phyloP scores from a whole-genome alignment of 169 alveolate species.

The Eimeria falciformis region DNA sequence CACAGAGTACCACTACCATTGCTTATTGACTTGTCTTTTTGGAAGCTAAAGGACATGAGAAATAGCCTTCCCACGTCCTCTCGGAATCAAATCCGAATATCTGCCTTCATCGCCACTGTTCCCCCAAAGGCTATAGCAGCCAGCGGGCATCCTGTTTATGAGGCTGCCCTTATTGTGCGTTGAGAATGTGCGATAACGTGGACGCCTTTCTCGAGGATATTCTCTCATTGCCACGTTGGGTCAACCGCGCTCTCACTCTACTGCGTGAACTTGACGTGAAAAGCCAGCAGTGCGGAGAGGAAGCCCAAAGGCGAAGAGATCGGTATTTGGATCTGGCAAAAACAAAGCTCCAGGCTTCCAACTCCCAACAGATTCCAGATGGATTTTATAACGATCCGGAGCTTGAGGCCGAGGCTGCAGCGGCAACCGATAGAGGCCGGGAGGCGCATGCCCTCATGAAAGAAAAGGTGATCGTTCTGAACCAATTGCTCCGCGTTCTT shows the following conservation, averaged over 20 bases:
- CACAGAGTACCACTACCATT: too few relatives aligned
- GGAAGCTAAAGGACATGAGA: too few relatives aligned
- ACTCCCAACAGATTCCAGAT: neutral
- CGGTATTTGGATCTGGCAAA: neutral
- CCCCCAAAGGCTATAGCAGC: too few relatives aligned
- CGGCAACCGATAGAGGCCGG: neutral
- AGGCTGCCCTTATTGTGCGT: too few relatives aligned
- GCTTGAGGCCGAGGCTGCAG: slow-evolving; percentile 31
- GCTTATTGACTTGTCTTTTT: too few relatives aligned
- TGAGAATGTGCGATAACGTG: neutral
- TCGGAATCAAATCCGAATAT: too few relatives aligned
- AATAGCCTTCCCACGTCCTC: too few relatives aligned
- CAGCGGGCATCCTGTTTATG: too few relatives aligned
- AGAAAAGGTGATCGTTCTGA: neutral
- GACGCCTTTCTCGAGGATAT: slow-evolving; percentile 5
- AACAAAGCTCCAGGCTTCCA: slow-evolving; percentile 2
- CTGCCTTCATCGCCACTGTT: too few relatives aligned
- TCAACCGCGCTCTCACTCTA: neutral
- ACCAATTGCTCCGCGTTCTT: neutral
- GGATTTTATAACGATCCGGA: slow-evolving; percentile 22
- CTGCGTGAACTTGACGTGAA: slow-evolving; percentile 1
- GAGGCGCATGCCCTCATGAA: slow-evolving; percentile 23
- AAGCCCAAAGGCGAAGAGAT: neutral
- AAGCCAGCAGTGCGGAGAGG: slow-evolving; percentile 3
- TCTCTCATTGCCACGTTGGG: slow-evolving; percentile 16